phyloP scores from a whole-genome alignment of 768 basidiomycete species.

The Boletus tylopilopsis region DNA sequence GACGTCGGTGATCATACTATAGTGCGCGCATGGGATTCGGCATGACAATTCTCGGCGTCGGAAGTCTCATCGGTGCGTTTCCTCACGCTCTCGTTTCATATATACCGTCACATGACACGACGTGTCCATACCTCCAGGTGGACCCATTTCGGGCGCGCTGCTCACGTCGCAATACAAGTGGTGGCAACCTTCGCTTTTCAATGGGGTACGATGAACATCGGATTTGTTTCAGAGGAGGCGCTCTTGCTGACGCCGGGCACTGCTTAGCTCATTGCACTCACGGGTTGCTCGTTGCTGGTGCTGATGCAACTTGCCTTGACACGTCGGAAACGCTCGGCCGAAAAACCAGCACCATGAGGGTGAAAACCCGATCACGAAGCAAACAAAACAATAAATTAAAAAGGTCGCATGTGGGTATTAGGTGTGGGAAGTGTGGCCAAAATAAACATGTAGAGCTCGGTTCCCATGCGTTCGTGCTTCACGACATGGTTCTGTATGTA shows the following conservation, averaged over 20 bases:
- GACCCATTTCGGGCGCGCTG: slow-evolving; percentile 57
- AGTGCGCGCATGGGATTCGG: slow-evolving; percentile 30
- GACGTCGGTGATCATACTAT: neutral
- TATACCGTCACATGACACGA: no score
- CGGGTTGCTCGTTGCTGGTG: neutral
- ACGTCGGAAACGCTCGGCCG: neutral
- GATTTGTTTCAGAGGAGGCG: no score
- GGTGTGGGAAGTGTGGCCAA: neutral
- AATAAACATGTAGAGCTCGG: neutral
- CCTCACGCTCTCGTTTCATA: no score
- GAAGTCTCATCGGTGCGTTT: slow-evolving; percentile 20
- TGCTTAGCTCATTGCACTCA: slow-evolving; percentile 9
- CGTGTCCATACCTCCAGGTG: slow-evolving; percentile 30
- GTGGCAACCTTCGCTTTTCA: slow-evolving; percentile 53
- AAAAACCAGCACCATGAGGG: neutral
- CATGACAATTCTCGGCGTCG: slow-evolving; percentile 9
- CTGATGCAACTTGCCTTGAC: slow-evolving; percentile 8
- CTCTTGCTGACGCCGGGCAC: neutral
- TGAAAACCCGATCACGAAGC: no score
- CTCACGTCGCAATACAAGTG: slow-evolving; percentile 49
- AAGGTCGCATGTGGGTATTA: neutral
- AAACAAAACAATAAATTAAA: no score
- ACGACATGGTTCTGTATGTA: no score
- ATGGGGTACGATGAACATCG: slow-evolving; percentile 34
- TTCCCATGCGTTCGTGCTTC: neutral